Base-by-base conservation (phyloP, 306 rosid species). In the Clitoria ternatea region DNA sequence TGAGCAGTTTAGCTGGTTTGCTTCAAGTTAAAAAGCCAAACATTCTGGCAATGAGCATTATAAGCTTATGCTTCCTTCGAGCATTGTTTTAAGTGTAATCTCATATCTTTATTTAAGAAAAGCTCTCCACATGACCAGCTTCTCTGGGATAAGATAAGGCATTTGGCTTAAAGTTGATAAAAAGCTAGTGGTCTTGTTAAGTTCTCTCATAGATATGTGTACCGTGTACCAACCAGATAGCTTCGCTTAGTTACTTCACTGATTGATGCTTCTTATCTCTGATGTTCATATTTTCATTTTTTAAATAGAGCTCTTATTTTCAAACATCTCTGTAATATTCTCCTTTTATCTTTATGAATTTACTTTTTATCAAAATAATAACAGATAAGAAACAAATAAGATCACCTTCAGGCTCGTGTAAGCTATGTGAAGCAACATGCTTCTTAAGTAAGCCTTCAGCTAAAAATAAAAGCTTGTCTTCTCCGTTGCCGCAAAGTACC, bases 371-470 rank as follows among this genome's bases (percentile, higher is more conserved):
- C 66, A 64, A 54, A 65, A 64, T 42, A 6, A 37, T 52, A 13
- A 15, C n/a, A 18, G 15, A 19, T 7, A 33, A 19, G 14, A 18
- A 37, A 61, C 9, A 50, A 42, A 54, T 42, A 75, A 30, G 64
- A 76, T 53, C 75, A 91, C 99, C 99, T 86, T 95, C 99, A 66
- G 97, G 97, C 61, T 91, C 96, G 40, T 87, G 91, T 83, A 95
- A 85, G 79, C 97, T 79, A 83, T 95, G 99, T 66, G 97, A 80
- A 49, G 89, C 84, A 78, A 89, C 90, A 56, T 95, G 99, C 79
- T 95, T 95, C 85, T 91, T 95, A 29, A 91, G 82, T 82, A 95
- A 89, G 50, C 96, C 99, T 88, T 95, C 99, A 47, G 97, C 99
- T 77, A 95, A 81, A 30, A 79, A 72, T 62, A 95, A 79, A n/a